Conservation (phyloP, 805 yeast genomes). For the Jamesozyma spencerorum region DNA sequence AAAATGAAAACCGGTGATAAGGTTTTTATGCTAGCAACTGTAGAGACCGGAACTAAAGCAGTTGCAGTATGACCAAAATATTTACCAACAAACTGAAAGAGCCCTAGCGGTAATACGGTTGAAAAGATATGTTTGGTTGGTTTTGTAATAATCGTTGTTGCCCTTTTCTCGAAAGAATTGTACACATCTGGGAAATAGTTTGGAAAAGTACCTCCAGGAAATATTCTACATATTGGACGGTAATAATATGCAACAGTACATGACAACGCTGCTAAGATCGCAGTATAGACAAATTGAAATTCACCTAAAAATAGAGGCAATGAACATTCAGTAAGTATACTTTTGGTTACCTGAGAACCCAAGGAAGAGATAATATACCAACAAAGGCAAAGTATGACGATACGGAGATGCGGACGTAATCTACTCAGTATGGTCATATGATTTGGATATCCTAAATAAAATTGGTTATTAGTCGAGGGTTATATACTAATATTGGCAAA, state of each 20-base stretch:
- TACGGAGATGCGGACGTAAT: constrained; percentile 18
- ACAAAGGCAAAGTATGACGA: constrained; percentile 37
- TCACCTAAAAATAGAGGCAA: constrained; percentile 59
- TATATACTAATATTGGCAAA: neutral
- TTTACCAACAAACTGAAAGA: constrained; percentile 59
- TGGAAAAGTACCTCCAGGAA: constrained; percentile 53
- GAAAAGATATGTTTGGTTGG: constrained; percentile 36
- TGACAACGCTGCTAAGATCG: constrained; percentile 34
- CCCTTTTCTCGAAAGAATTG: neutral
- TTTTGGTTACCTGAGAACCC: constrained; percentile 56
- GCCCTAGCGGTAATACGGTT: constrained; percentile 52
- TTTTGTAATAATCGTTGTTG: constrained; percentile 11
- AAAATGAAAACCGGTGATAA: constrained; percentile 56
- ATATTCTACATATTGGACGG: constrained; percentile 29
- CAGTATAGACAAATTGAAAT: constrained; percentile 49
- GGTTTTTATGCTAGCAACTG: constrained; percentile 64
- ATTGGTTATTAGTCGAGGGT: neutral
- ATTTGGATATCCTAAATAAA: neutral
- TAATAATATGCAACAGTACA: constrained; percentile 29
- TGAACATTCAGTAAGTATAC: constrained; percentile 44
- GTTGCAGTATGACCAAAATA: constrained; percentile 56
- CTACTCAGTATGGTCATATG: neutral
- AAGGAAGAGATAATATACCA: constrained; percentile 59
- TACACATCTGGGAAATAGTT: constrained; percentile 21
- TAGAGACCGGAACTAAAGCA: constrained; percentile 54